Percentiles rank a stretch among this genome's conserved stretches.
These are phyloP conservation scores for Quercus phellos DNA, from an alignment of 331 rosid genomes.

Conservation along the genomic window DNA sequence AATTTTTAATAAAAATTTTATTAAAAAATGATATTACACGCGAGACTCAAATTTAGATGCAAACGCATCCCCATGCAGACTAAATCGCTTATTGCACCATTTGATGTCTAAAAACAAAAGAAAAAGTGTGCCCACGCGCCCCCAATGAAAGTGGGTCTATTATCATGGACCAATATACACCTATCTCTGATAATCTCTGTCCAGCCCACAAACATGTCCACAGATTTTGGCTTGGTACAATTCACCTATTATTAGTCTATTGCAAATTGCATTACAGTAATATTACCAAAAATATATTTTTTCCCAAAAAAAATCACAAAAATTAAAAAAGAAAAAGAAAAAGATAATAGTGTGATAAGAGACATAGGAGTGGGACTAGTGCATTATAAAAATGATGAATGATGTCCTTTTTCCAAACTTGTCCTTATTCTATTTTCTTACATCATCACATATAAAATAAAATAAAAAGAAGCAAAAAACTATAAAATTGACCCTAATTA, in stretches of 20 bases:
- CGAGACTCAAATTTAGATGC: too few relatives aligned
- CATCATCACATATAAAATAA: slow-evolving; percentile 26
- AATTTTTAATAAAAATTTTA: too few relatives aligned
- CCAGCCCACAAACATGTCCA: slow-evolving; percentile 29
- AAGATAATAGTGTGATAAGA: slow-evolving; percentile 27
- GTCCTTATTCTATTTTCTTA: slow-evolving; percentile 42
- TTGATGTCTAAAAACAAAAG: too few relatives aligned
- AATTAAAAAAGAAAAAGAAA: background rate
- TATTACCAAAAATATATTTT: slow-evolving; percentile 9
- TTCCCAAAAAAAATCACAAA: background rate
- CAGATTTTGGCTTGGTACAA: slow-evolving; percentile 31
- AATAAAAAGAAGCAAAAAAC: background rate
- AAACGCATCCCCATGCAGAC: too few relatives aligned
- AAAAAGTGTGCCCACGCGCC: background rate
- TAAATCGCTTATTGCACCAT: too few relatives aligned
- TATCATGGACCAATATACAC: background rate
- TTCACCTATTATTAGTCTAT: slow-evolving; percentile 11
- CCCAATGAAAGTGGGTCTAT: background rate
- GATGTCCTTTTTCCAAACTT: slow-evolving; percentile 50
- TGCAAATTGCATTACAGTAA: slow-evolving; percentile 26
- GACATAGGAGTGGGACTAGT: slow-evolving; percentile 38
- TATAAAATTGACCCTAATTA: slow-evolving; percentile 18
- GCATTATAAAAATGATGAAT: slow-evolving; percentile 41
- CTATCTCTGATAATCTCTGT: slow-evolving; percentile 23
- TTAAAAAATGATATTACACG: too few relatives aligned